Evolutionary conservation across 306 rosid genomes (phyloP).

Genomic region (Malus asiatica): DNA sequence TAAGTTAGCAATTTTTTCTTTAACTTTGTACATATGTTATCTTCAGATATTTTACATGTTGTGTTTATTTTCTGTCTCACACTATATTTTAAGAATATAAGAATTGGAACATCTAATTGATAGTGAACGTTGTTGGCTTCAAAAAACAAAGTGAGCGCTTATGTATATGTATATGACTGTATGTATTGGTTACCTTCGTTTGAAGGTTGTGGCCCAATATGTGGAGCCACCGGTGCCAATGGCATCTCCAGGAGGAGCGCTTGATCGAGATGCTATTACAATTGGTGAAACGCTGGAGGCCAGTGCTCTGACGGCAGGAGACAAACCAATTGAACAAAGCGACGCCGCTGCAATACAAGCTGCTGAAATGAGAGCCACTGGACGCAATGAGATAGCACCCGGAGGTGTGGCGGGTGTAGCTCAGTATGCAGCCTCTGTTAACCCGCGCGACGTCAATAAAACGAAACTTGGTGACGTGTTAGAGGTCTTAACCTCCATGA

Average conservation of each 20-base stretch:
- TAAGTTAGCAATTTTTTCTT: no score
- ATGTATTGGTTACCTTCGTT: background rate
- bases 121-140: background rate
- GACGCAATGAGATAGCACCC: background rate
- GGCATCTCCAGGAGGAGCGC: slow-evolving; percentile 19
- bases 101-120: background rate
- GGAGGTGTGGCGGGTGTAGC: slow-evolving; percentile 41
- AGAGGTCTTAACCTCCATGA: background rate
- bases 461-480: slow-evolving; percentile 35
- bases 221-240: slow-evolving; percentile 37
- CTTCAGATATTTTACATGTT: background rate
- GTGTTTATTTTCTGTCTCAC: background rate
- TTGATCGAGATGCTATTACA: slow-evolving; percentile 33
- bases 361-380: slow-evolving; percentile 38
- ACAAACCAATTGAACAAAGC: slow-evolving; percentile 40
- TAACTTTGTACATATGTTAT: no score
- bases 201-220: slow-evolving; percentile 36
- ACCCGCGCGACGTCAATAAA: slow-evolving; percentile 23
- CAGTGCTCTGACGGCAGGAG: slow-evolving; percentile 16
- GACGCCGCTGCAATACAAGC: slow-evolving; percentile 52
- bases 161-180: background rate
- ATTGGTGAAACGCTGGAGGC: slow-evolving; percentile 67
- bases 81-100: background rate
- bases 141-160: background rate
- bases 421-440: slow-evolving; percentile 38